These are phyloP conservation scores for Botrytis galanthina DNA, from an alignment of 2,329 filamentous ascomycete species.

Conservation along the genomic window DNA sequence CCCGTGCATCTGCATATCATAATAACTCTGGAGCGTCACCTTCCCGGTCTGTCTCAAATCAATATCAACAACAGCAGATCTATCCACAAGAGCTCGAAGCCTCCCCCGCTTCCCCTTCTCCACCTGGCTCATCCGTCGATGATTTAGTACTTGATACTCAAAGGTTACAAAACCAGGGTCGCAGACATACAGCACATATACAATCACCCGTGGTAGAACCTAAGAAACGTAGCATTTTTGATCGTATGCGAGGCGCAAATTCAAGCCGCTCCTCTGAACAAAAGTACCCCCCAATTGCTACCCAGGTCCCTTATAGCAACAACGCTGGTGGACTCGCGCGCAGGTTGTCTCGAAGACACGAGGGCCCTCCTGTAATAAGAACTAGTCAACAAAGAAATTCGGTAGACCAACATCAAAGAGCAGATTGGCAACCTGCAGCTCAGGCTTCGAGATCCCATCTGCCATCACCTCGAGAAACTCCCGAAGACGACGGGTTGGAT, in stretches of 20 bases:
- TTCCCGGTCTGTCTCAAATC: slow-evolving; percentile 29
- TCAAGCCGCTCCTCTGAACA: slow-evolving; percentile 32
- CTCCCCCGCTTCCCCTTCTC: slow-evolving; percentile 23
- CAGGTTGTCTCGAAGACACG: slow-evolving; percentile 56
- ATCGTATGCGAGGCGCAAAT: slow-evolving; percentile 34
- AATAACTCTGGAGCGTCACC: slow-evolving; percentile 27
- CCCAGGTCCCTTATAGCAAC: slow-evolving; percentile 42
- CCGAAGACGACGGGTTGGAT: slow-evolving; percentile 35
- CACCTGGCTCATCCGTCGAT: slow-evolving; percentile 31
- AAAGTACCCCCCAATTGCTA: slow-evolving; percentile 23
- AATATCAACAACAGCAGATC: slow-evolving; percentile 31
- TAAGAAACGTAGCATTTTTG: slow-evolving; percentile 38
- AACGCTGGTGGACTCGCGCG: slow-evolving; percentile 50
- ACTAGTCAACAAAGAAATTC: slow-evolving; percentile 42
- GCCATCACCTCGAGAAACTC: slow-evolving; percentile 35
- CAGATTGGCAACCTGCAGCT: slow-evolving; percentile 39
- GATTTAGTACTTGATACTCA: slow-evolving; percentile 32
- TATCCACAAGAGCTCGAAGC: slow-evolving; percentile 29
- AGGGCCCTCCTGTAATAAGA: slow-evolving; percentile 45
- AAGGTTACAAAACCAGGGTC: slow-evolving; percentile 28
- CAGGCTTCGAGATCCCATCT: slow-evolving; percentile 32
- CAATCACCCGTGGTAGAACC: slow-evolving; percentile 29
- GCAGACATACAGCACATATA: slow-evolving; percentile 21
- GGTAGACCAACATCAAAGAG: slow-evolving; percentile 43
- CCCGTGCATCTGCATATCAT: slow-evolving; percentile 31